A percentile compares a stretch with the other conserved stretches of the same genome.
Conservation (phyloP, 805 yeast genomes). For the Candida sanyiensis region DNA sequence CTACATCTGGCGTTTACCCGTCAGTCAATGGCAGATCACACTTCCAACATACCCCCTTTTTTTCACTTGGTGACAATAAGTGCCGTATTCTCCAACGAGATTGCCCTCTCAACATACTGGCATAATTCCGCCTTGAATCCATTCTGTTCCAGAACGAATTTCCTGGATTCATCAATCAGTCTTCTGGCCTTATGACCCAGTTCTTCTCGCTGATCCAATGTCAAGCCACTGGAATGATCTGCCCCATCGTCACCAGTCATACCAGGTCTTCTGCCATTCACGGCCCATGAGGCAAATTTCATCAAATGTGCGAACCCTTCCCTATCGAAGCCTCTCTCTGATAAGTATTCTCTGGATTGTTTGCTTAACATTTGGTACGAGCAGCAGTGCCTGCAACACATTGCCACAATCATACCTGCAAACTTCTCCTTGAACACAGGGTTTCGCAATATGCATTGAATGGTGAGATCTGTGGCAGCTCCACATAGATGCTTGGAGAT, state of each 20-base stretch:
- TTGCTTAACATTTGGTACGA: constrained; percentile 48
- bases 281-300: constrained; percentile 84
- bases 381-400: constrained; percentile 92
- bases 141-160: constrained; percentile 36
- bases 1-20: neutral
- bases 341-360: constrained; percentile 14
- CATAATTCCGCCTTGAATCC: constrained; percentile 46
- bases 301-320: constrained; percentile 43
- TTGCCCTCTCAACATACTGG: constrained; percentile 48
- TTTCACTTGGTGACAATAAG: constrained; percentile 28
- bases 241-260: constrained; percentile 33
- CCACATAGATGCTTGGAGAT: constrained; percentile 91
- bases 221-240: constrained; percentile 43
- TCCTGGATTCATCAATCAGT: constrained; percentile 69
- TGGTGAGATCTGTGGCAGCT: constrained; percentile 84
- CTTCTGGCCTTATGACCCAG: constrained; percentile 68
- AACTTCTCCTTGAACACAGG: constrained; percentile 28
- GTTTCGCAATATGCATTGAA: constrained; percentile 51
- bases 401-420: constrained; percentile 70
- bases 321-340: constrained; percentile 23
- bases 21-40: neutral
- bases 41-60: constrained; percentile 1
- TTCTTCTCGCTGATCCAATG: constrained; percentile 43
- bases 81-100: constrained; percentile 70
- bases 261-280: constrained; percentile 54